phyloP scores from a whole-genome alignment of 2,329 filamentous ascomycete genomes.

The Colletotrichum endophyticum region DNA sequence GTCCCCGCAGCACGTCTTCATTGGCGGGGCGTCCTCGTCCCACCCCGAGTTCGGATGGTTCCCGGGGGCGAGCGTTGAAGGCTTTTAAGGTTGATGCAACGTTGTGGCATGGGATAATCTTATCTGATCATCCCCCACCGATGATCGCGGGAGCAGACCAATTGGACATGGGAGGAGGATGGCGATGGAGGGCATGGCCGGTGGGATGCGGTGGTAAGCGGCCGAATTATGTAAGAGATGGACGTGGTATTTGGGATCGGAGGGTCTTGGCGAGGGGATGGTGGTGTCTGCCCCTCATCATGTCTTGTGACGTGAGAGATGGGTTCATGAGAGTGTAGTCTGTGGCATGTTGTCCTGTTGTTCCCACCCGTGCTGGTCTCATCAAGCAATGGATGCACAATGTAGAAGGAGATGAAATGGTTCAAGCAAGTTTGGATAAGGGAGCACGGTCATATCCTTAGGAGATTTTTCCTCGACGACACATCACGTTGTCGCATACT shows the following conservation, averaged over 20 bases:
- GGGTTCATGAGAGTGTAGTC: background rate
- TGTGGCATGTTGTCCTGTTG: background rate
- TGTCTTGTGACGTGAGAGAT: background rate
- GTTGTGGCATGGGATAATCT: background rate
- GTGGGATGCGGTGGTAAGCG: background rate
- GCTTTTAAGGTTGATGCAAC: background rate
- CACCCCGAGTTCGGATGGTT: background rate
- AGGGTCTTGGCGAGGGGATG: background rate
- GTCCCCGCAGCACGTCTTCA: background rate
- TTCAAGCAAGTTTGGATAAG: accelerated
- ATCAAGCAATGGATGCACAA: background rate
- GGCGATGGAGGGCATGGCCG: background rate
- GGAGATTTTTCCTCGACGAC: background rate
- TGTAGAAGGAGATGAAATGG: background rate
- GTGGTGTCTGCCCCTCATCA: background rate
- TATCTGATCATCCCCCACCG: background rate
- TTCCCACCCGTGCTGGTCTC: accelerated
- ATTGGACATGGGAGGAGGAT: background rate
- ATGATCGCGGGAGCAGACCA: background rate
- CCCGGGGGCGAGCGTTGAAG: background rate
- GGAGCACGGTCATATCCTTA: background rate
- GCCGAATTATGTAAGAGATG: background rate
- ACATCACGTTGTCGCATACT: background rate
- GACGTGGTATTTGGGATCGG: background rate
- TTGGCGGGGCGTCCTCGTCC: background rate